phyloP scores from a whole-genome alignment of 257 asterid genomes.

The Solanum virginianum region DNA sequence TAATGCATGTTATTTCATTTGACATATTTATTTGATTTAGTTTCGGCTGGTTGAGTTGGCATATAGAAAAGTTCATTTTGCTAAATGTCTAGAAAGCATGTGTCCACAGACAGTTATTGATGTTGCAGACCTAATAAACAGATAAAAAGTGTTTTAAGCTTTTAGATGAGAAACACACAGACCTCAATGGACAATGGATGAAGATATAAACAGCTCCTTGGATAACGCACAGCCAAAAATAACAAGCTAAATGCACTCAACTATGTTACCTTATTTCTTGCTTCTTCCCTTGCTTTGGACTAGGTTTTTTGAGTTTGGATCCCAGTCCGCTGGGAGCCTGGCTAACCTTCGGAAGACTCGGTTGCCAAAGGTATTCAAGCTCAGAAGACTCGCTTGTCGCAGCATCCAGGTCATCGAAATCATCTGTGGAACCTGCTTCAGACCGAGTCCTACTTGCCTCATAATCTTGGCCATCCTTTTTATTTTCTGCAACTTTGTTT shows the following conservation, averaged over 20 bases:
- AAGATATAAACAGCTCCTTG: not conserved
- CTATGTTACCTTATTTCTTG: slow-evolving; percentile 41
- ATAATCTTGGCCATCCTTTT: slow-evolving; percentile 37
- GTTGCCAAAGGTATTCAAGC: slow-evolving; percentile 35
- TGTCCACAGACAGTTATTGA: not conserved
- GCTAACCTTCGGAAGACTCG: slow-evolving; percentile 21
- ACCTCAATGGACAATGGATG: not conserved
- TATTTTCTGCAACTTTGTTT: not conserved
- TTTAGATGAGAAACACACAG: not conserved
- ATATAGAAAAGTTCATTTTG: not conserved
- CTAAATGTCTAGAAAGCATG: not conserved
- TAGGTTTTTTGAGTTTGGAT: slow-evolving; percentile 39
- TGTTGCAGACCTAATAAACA: not conserved
- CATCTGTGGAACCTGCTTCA: slow-evolving; percentile 14
- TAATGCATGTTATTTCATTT: not conserved
- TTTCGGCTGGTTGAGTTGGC: not conserved
- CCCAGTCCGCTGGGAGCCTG: slow-evolving; percentile 20
- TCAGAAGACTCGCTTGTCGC: slow-evolving; percentile 74
- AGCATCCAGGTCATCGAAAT: slow-evolving; percentile 39
- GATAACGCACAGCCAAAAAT: not conserved
- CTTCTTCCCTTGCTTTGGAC: slow-evolving; percentile 32
- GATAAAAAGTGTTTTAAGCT: not conserved
- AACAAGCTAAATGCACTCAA: not conserved
- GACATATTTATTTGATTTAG: not conserved
- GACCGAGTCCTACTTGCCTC: slow-evolving; percentile 7